Evolutionary conservation across 345 rosid species (phyloP), one percentile per base, ranked within the genome.

Genomic region (Clarkia xantiana): DNA sequence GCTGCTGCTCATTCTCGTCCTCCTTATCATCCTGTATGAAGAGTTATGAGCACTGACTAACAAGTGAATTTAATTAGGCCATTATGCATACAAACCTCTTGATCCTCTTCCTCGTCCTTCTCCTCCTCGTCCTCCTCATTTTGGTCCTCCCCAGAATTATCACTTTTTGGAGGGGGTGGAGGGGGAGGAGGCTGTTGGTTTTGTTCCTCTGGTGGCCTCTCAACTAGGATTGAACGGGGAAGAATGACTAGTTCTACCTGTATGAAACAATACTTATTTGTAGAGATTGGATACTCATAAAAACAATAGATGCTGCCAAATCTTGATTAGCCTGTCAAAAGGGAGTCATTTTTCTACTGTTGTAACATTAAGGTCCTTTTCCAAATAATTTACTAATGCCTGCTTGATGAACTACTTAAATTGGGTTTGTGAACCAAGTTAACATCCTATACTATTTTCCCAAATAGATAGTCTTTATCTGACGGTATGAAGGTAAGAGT

Each of bases 191-290:
- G 95, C 65, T 62, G 95, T 53, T 89, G 90, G 67, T 82, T 73
- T 66, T 85, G 80, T 55, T 90, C 91, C 47, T 86, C 95, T 45
- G 95, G 94, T 45, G 94, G 95, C 40, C 51, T 77, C 59, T 90
- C 94, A 63, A 49, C 78, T 42, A 81, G 17, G 13, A 70, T 70
- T n/a, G 97, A 90, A 67, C 94, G 88, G 49, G 94, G 95, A 74
- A 90, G 95, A 65, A 90, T 83, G 63, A 90, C 95, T 70, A 90
- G 65, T 67, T 86, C 97, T 42, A 90, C 97, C 97, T 90, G 81
- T 51, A 65, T 2, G 34, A n/a, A 49, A 49, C 6, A 29, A 29
- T 29, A 29, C 8, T 29, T 29, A 1, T 29, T 29, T 29, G 36
- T 29, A 29, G 36, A 29, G 36, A 29, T 29, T 29, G 36, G 36